These are phyloP conservation scores for Eucalyptus urophylla DNA, from an alignment of 345 rosid species.

Conservation along the genomic window DNA sequence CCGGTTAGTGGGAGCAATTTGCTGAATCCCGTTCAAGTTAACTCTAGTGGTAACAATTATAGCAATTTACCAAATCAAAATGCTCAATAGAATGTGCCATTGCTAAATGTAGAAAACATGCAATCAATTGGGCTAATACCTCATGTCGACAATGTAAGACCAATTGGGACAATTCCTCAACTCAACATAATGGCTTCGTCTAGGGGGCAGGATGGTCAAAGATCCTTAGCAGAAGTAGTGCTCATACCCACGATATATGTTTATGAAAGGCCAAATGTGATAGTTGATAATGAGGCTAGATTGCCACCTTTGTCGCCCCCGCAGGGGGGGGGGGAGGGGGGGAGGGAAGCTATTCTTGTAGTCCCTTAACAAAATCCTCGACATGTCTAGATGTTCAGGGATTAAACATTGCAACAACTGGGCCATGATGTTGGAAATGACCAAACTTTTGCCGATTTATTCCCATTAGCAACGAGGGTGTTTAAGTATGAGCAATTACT, in stretches of 20 bases:
- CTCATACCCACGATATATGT: not conserved
- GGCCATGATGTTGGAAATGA: no score
- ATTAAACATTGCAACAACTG: no score
- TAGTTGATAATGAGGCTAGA: not conserved
- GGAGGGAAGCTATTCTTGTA: no score
- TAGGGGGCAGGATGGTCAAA: not conserved
- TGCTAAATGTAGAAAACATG: not conserved
- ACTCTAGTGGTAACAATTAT: not conserved
- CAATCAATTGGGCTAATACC: not conserved
- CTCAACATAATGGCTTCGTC: no score
- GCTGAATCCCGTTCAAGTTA: not conserved
- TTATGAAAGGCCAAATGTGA: not conserved
- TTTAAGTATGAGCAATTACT: no score
- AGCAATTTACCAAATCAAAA: not conserved
- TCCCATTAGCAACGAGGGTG: no score
- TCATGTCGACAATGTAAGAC: not conserved
- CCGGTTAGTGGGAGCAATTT: not conserved
- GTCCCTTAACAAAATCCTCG: no score
- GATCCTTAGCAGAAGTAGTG: not conserved
- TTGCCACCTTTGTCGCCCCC: not conserved
- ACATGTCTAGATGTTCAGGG: no score
- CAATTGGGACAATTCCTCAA: not conserved
- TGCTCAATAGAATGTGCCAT: not conserved
- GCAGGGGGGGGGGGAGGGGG: rapidly evolving
- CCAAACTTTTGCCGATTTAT: no score